These are phyloP conservation scores for Linnemannia schmuckeri DNA, from an alignment of 192 early-diverging fungal genomes.

Conservation along the genomic window DNA sequence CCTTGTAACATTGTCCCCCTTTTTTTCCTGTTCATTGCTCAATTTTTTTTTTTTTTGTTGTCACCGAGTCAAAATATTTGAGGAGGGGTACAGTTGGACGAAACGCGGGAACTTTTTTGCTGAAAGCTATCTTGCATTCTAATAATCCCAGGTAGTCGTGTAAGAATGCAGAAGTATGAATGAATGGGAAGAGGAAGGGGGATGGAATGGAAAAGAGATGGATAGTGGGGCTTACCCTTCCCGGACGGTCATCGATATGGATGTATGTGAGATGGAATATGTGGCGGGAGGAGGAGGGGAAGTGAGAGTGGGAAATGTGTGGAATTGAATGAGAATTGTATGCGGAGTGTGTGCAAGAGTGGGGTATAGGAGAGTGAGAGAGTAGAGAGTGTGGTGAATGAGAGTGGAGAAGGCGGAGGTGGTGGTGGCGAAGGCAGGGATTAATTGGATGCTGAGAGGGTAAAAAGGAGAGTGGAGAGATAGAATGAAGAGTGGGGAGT, in stretches of 20 bases:
- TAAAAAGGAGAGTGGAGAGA: not conserved
- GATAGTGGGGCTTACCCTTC: slow-evolving; percentile 30
- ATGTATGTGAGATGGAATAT: not conserved
- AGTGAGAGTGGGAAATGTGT: not conserved
- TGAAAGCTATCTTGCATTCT: not conserved
- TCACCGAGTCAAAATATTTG: not conserved
- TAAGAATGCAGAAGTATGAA: not conserved
- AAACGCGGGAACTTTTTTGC: slow-evolving; percentile 3
- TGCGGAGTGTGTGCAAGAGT: not conserved
- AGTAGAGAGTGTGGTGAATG: not conserved
- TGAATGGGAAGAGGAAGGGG: not conserved
- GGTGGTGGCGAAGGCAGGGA: not conserved
- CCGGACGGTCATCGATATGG: slow-evolving; percentile 36
- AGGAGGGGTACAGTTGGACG: too few relatives aligned
- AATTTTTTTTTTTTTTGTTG: not conserved
- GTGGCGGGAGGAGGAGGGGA: not conserved
- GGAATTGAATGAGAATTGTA: not conserved
- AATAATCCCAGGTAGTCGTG: not conserved
- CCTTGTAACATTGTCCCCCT: not conserved
- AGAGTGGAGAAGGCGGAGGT: not conserved
- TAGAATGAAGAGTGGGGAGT: not conserved
- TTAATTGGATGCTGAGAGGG: not conserved
- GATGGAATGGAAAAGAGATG: not conserved
- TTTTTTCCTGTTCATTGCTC: not conserved
- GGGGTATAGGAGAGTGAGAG: not conserved